Percentiles rank a stretch among this genome's conserved stretches.
phyloP scores from a whole-genome alignment of 345 rosid genomes.

The Mallotus nudiflorus region DNA sequence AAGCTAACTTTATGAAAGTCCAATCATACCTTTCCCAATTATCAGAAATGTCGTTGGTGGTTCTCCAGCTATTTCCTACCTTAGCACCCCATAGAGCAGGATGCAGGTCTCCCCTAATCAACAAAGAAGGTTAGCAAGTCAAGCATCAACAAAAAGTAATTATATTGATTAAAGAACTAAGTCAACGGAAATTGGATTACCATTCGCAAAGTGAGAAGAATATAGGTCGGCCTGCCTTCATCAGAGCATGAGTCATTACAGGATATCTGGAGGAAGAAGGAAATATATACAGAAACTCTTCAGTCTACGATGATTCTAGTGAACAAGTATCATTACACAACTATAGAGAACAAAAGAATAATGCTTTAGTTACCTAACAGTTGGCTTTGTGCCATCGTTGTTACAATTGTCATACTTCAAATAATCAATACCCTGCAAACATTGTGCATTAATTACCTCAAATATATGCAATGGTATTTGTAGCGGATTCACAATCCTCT shows the following conservation, averaged over 20 bases:
- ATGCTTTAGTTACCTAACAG: slow-evolving; percentile 12
- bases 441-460: not conserved
- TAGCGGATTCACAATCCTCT: not conserved
- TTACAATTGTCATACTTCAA: slow-evolving; percentile 29
- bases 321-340: no score
- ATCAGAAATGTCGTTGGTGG: slow-evolving; percentile 31
- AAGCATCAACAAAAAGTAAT: not conserved
- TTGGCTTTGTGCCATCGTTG: slow-evolving; percentile 21
- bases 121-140: not conserved
- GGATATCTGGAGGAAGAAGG: slow-evolving; percentile 21
- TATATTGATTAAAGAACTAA: not conserved
- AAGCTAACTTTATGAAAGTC: not conserved
- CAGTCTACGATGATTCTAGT: no score
- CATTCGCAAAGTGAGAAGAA: slow-evolving; percentile 38
- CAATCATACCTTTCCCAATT: slow-evolving; percentile 28
- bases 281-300: not conserved
- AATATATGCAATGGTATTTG: not conserved
- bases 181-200: not conserved
- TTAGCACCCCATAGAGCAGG: slow-evolving; percentile 37
- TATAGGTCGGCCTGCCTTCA: slow-evolving; percentile 33
- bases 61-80: slow-evolving; percentile 42
- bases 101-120: slow-evolving; percentile 34
- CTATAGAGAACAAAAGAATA: not conserved
- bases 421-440: slow-evolving; percentile 30
- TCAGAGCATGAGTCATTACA: slow-evolving; percentile 30